Evolutionary conservation across 2,329 filamentous ascomycete genomes (phyloP).

Genomic region (Stachybotrys chlorohalonatus): DNA sequence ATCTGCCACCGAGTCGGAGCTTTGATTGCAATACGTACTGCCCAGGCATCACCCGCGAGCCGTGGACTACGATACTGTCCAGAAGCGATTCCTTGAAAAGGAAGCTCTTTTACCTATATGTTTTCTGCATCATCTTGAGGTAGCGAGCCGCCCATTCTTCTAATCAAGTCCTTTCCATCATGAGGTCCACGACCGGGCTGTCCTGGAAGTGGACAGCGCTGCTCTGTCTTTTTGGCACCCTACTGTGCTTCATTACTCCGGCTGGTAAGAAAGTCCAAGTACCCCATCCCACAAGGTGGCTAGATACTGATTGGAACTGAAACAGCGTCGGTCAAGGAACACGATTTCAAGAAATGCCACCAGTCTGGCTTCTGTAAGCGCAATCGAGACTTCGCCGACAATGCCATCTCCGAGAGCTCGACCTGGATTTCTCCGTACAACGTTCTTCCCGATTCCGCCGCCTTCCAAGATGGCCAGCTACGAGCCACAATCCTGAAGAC

Average conservation of each 20-base stretch:
- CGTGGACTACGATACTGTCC: too few relatives aligned
- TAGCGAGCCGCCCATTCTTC: background rate
- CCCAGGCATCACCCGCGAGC: background rate
- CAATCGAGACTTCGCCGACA: slow-evolving; percentile 83
- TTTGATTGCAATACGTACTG: background rate
- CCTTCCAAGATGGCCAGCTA: slow-evolving; percentile 71
- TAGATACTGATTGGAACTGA: slow-evolving; percentile 8
- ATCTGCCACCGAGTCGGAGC: background rate
- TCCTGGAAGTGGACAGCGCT: slow-evolving; percentile 57
- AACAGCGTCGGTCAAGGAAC: slow-evolving; percentile 77
- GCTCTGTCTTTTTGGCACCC: slow-evolving; percentile 47
- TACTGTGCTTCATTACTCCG: slow-evolving; percentile 53
- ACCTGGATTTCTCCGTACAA: slow-evolving; percentile 75
- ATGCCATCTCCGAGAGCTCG: slow-evolving; percentile 53
- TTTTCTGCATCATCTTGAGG: slow-evolving; percentile 8
- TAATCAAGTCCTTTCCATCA: slow-evolving; percentile 17
- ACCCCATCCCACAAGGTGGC: background rate
- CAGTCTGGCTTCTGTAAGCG: slow-evolving; percentile 97
- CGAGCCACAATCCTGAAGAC: slow-evolving; percentile 77
- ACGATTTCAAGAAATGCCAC: slow-evolving; percentile 94
- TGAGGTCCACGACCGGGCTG: slow-evolving; percentile 41
- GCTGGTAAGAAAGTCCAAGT: slow-evolving; percentile 42
- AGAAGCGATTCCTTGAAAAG: too few relatives aligned
- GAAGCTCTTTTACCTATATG: slow-evolving; percentile 4
- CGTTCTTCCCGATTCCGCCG: slow-evolving; percentile 61